Evolutionary conservation across 2,329 filamentous ascomycete genomes (phyloP), one percentile per base, ranked within the genome.

Genomic region (Exophiala sp.): DNA sequence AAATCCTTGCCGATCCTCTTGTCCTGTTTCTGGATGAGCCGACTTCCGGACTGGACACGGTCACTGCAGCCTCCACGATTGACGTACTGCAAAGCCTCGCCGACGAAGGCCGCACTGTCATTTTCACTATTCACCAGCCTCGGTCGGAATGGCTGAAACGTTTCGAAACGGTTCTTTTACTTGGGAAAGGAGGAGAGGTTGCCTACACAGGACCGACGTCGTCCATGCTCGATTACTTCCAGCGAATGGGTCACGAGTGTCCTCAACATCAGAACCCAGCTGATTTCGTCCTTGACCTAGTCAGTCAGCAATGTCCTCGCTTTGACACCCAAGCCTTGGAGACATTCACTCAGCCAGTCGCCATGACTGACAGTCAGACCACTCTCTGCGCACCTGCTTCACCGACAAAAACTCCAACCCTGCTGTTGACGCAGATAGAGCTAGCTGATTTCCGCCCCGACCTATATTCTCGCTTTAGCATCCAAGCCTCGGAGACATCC

Each of bases 231-330:
- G 70, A 79, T 0, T 86, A 88, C 75, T 90, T 91, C 59, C 75
- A 78, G 6, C 63, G 67, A 3, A 71, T 79, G 8, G 86, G 84
- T 0, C 79, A 85, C 58, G 71, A 78, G 9, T 70, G 89, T 38
- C 87, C 86, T 0, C 73, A 82, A 0, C 89, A 89, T 62, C 85
- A 89, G 38, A 91, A 91, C 62, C 88, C 88, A 0, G 87, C 88
- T 1, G 88, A 91, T 61, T 86, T 85, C 64, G 69, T 89, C 42
- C 85, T 91, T 49, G 88, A 91, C 60, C 75, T 88, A 24, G 84
- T 42, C 16, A 42, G 35, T 38, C 35, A 38, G 14, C 11, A 38
- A 38, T 38, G 10, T 38, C 35, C 35, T 38, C 35, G 35, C 35
- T 38, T 16, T 11, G 10, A 38, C 35, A 16, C 4, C 35, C 35